Conservation (phyloP, 2,329 filamentous ascomycete species). For the Arthrobotrys musiformis region DNA sequence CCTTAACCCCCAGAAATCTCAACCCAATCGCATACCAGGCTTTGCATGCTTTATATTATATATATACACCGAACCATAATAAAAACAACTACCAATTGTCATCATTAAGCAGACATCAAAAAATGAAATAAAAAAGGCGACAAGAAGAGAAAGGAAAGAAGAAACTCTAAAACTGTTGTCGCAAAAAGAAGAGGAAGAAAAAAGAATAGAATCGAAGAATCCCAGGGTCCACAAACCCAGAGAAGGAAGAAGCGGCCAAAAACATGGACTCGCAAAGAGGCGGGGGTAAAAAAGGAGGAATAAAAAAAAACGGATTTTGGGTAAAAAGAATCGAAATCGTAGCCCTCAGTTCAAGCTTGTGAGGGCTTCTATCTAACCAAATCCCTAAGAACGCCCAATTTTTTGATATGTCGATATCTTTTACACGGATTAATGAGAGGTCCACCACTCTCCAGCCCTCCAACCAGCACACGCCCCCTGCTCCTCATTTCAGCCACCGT, state of each 20-base stretch:
- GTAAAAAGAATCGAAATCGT: constrained; percentile 49
- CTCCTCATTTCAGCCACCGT: background rate
- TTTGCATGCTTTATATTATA: constrained; percentile 20
- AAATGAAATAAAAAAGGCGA: background rate
- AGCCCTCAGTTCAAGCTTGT: constrained; percentile 20
- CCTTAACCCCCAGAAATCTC: no score
- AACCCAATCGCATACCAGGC: constrained; percentile 4
- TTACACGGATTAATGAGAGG: constrained; percentile 30
- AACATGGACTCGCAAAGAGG: background rate
- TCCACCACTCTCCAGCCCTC: background rate
- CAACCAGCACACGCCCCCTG: background rate
- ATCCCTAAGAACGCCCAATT: constrained; percentile 50
- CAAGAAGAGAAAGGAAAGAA: background rate
- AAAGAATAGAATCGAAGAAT: background rate
- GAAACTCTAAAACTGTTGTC: background rate
- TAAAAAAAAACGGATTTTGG: background rate
- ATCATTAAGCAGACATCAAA: background rate
- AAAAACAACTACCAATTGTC: constrained; percentile 34
- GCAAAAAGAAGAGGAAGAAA: background rate
- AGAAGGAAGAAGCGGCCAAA: background rate
- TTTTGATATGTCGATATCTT: constrained; percentile 45
- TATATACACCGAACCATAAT: constrained; percentile 49
- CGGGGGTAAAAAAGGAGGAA: background rate
- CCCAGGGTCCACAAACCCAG: background rate
- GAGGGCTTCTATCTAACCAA: constrained; percentile 46